A percentile compares a stretch with the other conserved stretches of the same genome.
Evolutionary conservation across 2,329 filamentous ascomycete species (phyloP).

Genomic region (Chalaropsis thielavioides): DNA sequence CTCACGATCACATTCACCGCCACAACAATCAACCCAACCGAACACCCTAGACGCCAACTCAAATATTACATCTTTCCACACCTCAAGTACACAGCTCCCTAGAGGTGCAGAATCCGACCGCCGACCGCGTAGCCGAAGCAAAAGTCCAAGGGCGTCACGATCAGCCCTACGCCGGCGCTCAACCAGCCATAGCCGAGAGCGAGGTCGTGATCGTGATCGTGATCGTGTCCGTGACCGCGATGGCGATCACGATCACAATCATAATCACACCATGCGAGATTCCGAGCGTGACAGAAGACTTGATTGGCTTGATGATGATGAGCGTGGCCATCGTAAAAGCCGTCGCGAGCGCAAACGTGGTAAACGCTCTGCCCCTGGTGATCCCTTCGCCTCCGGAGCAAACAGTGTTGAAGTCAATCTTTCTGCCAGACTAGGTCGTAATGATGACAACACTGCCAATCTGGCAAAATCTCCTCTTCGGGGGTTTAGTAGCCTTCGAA

Average conservation of each 20-base stretch:
- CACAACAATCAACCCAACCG: not conserved
- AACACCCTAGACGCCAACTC: not conserved
- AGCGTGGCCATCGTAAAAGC: slow-evolving; percentile 17
- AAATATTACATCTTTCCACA: not conserved
- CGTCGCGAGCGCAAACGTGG: slow-evolving; percentile 13
- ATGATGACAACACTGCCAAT: slow-evolving; percentile 22
- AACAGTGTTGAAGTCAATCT: slow-evolving; percentile 39
- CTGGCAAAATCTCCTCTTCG: slow-evolving; percentile 28
- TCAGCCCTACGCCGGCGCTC: slow-evolving; percentile 7
- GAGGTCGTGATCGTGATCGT: slow-evolving; percentile 17
- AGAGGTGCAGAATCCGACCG: not conserved
- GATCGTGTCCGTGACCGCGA: slow-evolving; percentile 5
- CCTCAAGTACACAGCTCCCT: not conserved
- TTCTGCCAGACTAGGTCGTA: slow-evolving; percentile 28
- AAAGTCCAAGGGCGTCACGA: slow-evolving; percentile 4
- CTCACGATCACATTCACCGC: slow-evolving; percentile 8
- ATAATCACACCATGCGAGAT: slow-evolving; percentile 23
- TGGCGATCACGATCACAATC: not conserved
- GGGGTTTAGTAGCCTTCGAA: slow-evolving; percentile 22
- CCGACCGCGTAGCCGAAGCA: slow-evolving; percentile 8
- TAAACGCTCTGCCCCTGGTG: not conserved
- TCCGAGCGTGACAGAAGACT: slow-evolving; percentile 26
- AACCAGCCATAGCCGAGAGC: slow-evolving; percentile 9
- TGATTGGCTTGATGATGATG: slow-evolving; percentile 22
- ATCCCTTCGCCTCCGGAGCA: slow-evolving; percentile 28